A percentile compares a stretch with the other conserved stretches of the same genome.
phyloP scores from a whole-genome alignment of 2,329 filamentous ascomycete genomes.

The Grosmannia clavigera region DNA sequence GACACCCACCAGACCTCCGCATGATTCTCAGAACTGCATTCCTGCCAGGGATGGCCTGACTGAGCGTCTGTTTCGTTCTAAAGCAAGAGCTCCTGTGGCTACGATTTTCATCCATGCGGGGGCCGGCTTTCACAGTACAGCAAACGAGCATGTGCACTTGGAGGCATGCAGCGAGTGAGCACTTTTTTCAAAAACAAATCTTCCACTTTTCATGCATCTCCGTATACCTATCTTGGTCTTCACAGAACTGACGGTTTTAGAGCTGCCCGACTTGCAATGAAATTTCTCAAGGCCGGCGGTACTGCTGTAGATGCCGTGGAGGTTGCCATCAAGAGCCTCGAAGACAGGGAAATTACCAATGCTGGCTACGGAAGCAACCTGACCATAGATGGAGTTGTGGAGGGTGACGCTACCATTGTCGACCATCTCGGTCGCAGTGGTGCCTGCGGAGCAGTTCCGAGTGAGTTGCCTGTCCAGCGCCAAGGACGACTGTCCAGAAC shows the following conservation, averaged over 20 bases:
- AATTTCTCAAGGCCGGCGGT: slow-evolving; percentile 63
- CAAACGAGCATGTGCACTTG: slow-evolving; percentile 77
- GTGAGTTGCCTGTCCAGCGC: slow-evolving; percentile 39
- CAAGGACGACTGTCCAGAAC: not conserved
- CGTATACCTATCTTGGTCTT: not conserved
- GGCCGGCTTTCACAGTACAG: slow-evolving; percentile 80
- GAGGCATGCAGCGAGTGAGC: slow-evolving; percentile 77
- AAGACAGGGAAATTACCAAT: slow-evolving; percentile 93
- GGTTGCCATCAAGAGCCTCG: slow-evolving; percentile 72
- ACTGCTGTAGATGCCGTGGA: slow-evolving; percentile 82
- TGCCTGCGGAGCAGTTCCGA: slow-evolving; percentile 79
- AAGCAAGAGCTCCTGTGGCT: slow-evolving; percentile 14
- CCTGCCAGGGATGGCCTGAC: slow-evolving; percentile 11
- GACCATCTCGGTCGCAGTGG: slow-evolving; percentile 86
- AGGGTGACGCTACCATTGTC: slow-evolving; percentile 89
- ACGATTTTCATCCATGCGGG: slow-evolving; percentile 95
- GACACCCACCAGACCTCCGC: not conserved
- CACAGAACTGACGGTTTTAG: slow-evolving; percentile 29
- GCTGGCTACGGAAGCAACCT: slow-evolving; percentile 93
- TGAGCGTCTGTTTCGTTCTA: slow-evolving; percentile 16
- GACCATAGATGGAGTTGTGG: slow-evolving; percentile 77
- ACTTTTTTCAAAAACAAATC: slow-evolving; percentile 9
- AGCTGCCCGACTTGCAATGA: slow-evolving; percentile 76
- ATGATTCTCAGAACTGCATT: not conserved
- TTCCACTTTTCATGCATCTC: not conserved